Conservation (phyloP, 306 rosid species). For the Cucurbita pepo region DNA sequence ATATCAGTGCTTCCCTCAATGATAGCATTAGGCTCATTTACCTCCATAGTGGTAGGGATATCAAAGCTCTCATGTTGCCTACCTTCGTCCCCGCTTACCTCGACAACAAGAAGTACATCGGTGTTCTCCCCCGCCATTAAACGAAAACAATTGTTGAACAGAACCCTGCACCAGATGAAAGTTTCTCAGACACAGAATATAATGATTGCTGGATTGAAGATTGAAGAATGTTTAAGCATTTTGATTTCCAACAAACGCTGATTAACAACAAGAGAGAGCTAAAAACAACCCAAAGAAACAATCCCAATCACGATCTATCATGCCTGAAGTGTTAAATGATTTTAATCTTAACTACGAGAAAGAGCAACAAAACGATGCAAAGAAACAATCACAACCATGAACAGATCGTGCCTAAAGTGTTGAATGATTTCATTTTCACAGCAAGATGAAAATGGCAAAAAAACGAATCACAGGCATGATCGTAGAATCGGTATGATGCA, state of each 20-base stretch:
- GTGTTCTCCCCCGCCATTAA: background rate
- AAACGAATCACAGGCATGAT: background rate
- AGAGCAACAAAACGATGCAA: background rate
- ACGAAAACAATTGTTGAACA: background rate
- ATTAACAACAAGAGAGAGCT: background rate
- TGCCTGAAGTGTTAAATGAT: background rate
- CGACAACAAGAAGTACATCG: background rate
- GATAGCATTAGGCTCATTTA: background rate
- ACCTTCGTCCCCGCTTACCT: background rate
- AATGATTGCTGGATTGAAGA: background rate
- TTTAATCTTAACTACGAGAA: background rate
- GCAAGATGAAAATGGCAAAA: background rate
- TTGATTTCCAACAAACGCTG: background rate
- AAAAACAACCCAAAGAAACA: background rate
- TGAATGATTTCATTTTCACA: no score
- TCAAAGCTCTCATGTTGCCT: background rate
- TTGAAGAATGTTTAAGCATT: background rate
- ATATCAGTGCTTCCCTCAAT: slow-evolving; percentile 5
- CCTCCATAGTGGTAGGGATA: background rate
- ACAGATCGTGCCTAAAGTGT: background rate
- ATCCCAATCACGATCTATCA: background rate
- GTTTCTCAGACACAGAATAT: background rate
- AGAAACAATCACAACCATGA: background rate
- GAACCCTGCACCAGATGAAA: background rate
- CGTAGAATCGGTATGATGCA: background rate